phyloP scores from a whole-genome alignment of 2,329 filamentous ascomycete genomes.

The Diaporthe amygdali region DNA sequence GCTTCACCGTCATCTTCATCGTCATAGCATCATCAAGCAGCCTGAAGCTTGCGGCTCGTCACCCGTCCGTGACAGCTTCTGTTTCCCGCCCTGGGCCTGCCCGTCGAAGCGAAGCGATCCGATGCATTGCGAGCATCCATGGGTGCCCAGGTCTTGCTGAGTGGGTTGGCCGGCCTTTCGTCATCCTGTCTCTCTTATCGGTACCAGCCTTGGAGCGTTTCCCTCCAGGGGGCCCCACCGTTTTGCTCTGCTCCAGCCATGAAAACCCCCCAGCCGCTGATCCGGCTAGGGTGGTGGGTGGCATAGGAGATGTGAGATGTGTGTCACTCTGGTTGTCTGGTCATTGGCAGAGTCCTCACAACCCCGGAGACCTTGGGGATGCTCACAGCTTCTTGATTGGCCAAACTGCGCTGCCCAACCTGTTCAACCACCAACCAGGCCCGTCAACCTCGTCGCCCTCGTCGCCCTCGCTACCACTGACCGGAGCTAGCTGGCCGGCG shows the following conservation, averaged over 20 bases:
- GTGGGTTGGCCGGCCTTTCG: conserved; percentile 8
- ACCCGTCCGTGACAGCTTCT: conserved; percentile 11
- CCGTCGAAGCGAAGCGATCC: conserved; percentile 8
- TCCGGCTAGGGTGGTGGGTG: conserved; percentile 13
- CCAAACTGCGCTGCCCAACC: background rate
- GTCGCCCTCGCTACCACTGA: conserved; percentile 6
- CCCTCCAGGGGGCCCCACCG: conserved; percentile 1
- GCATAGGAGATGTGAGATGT: conserved; percentile 10
- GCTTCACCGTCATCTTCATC: background rate
- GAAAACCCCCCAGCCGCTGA: conserved; percentile 4
- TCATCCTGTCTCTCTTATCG: conserved; percentile 13
- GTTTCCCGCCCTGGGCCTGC: conserved; percentile 15
- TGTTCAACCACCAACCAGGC: background rate
- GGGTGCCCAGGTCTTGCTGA: background rate
- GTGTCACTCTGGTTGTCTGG: background rate
- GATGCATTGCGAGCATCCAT: conserved; percentile 4
- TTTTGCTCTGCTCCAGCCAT: conserved; percentile 1
- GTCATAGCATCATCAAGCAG: background rate
- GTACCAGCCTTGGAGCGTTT: conserved; percentile 10
- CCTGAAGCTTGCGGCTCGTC: background rate
- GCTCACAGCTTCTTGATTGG: conserved; percentile 7
- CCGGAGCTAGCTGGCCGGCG: background rate
- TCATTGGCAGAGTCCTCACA: conserved; percentile 10
- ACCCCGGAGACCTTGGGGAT: conserved; percentile 13
- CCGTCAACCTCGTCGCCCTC: background rate